Conservation (phyloP, 2,329 filamentous ascomycete species). For the Alternaria sp. region DNA sequence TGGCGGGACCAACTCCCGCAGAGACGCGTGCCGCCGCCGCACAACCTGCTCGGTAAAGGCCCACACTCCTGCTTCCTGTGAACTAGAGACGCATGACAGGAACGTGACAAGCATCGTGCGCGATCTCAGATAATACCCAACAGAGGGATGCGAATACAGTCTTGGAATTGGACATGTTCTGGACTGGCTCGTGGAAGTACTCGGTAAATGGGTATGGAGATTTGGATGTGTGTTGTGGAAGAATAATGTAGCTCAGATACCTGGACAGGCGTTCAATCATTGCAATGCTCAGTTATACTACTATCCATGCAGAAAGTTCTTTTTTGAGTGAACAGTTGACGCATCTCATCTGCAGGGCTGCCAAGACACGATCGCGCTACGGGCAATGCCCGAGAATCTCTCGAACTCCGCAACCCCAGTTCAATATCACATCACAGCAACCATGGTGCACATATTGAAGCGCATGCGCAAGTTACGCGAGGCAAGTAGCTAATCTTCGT, state of each 20-base stretch:
- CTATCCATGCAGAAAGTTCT: background rate
- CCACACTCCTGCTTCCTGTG: background rate
- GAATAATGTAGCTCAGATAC: slow-evolving; percentile 1
- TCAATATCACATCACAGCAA: slow-evolving; percentile 23
- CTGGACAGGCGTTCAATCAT: slow-evolving; percentile 7
- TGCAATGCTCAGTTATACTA: background rate
- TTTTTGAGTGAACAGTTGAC: background rate
- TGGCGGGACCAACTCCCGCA: slow-evolving; percentile 12
- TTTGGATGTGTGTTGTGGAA: background rate
- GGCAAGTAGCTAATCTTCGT: slow-evolving; percentile 58
- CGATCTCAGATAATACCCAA: background rate
- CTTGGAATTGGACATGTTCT: slow-evolving; percentile 17
- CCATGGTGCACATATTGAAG: slow-evolving; percentile 65
- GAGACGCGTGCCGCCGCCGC: slow-evolving; percentile 5
- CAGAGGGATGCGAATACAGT: slow-evolving; percentile 11
- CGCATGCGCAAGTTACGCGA: slow-evolving; percentile 76
- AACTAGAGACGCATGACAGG: too few species aligned
- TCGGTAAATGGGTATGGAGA: background rate
- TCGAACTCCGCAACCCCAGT: slow-evolving; percentile 29
- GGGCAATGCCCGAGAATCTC: slow-evolving; percentile 27
- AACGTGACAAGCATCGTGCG: background rate
- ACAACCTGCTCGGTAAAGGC: slow-evolving; percentile 9
- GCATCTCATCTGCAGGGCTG: background rate
- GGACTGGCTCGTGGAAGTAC: background rate
- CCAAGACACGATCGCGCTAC: slow-evolving; percentile 22